Evolutionary conservation across 2,329 filamentous ascomycete species (phyloP), one percentile per base, ranked within the genome.

Genomic region (Neofusicoccum parvum): DNA sequence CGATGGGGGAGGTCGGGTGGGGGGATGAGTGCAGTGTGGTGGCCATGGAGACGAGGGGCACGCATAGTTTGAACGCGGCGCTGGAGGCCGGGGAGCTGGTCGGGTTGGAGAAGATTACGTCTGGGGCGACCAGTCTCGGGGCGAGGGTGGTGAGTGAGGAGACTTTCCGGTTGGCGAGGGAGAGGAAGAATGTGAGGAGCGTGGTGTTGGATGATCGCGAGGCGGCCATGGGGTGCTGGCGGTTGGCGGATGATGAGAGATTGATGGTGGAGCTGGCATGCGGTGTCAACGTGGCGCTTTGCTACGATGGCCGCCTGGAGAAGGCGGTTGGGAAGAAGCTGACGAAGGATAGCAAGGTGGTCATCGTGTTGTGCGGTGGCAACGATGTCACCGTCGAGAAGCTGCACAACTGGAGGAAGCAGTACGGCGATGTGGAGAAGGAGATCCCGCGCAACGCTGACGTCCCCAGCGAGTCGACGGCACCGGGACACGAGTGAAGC

Each of bases 261-360:
- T 80, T 94, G 65, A 81, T 97, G 65, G 92, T 97, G 3, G 94
- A 98, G 80, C 82, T 90, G 41, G 88, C 93, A 0, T 97, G 94
- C 75, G 93, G 94, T 0, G 92, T 94, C 5, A 90, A 90, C 62
- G 79, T 96, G 12, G 92, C 90, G 1, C 76, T 87, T 3, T 62
- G 58, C 39, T 53, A 56, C 5, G 41, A 62, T 15, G 64, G 49
- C 75, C 6, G 76, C 72, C 1, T 78, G 85, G 3, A 93, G 93
- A 70, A 97, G 96, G 77, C 96, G 96, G 80, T 97, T 91, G 14
- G 94, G 93, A 0, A 93, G 92, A 94, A 94, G 46, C 95, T 80
- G 76, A 95, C 92, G 51, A 91, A 92, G 1, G 94, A 83, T 0
- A 89, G 86, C 1, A 92, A 81, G 80, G 95, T 97, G 5, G 92